These are phyloP conservation scores for Plasmodium billcollinsi DNA, from an alignment of 169 alveolate species.

Conservation along the genomic window DNA sequence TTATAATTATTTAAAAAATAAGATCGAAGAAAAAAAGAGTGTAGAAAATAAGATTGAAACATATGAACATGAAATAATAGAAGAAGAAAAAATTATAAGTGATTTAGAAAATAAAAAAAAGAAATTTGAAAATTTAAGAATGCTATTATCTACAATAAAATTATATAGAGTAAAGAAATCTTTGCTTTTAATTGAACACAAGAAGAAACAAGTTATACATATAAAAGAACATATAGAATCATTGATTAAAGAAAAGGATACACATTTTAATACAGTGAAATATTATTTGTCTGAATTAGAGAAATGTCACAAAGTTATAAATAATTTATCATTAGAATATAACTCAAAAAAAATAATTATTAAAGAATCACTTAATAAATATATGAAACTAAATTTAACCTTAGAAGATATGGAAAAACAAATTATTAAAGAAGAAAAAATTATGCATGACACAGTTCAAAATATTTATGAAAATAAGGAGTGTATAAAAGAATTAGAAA, in stretches of 20 bases:
- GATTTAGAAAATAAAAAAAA: constrained; percentile 39
- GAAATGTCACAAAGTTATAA: constrained; percentile 71
- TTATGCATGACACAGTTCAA: constrained; percentile 54
- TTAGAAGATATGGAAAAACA: constrained; percentile 27
- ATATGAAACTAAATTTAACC: constrained; percentile 30
- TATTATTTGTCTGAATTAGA: constrained; percentile 63
- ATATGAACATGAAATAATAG: constrained; percentile 67
- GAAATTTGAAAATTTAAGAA: constrained; percentile 35
- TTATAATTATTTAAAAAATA: constrained; percentile 50
- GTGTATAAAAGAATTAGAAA: constrained; percentile 37
- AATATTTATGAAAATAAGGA: constrained; percentile 32
- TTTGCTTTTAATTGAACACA: constrained; percentile 28
- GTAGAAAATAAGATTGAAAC: constrained; percentile 43
- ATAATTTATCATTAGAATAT: constrained; percentile 24
- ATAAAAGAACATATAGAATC: constrained; percentile 68
- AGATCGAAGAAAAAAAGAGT: constrained; percentile 50
- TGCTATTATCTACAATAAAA: constrained; percentile 16
- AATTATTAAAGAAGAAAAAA: constrained; percentile 38
- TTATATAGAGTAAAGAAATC: constrained; percentile 28
- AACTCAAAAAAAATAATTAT: constrained; percentile 18
- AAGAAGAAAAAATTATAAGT: constrained; percentile 25
- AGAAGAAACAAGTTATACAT: constrained; percentile 63
- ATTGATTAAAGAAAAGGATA: constrained; percentile 65
- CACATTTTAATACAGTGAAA: constrained; percentile 30
- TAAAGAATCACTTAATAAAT: constrained; percentile 24